phyloP scores from a whole-genome alignment of 208 protist species.

The Acanthamoeba castellanii region DNA sequence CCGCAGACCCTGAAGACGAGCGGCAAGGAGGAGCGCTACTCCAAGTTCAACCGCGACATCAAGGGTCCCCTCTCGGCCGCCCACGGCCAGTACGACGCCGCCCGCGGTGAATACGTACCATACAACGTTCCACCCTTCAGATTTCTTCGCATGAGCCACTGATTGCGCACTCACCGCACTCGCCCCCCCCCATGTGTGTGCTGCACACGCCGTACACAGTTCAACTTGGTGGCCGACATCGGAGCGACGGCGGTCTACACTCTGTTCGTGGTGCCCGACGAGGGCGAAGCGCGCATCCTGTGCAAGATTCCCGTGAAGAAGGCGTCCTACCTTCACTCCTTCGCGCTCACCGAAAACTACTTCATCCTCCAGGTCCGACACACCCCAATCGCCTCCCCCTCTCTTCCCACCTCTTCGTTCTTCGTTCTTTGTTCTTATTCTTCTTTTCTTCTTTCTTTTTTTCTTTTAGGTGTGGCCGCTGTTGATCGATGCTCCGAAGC shows the following conservation, averaged over 20 bases:
- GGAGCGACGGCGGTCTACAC: background rate
- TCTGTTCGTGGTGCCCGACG: background rate
- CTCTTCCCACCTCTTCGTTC: background rate
- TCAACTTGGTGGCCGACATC: background rate
- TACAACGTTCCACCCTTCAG: background rate
- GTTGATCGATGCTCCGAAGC: background rate
- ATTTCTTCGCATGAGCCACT: background rate
- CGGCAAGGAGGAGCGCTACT: background rate
- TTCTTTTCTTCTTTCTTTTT: background rate
- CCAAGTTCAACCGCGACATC: background rate
- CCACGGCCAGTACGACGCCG: slow-evolving; percentile 17
- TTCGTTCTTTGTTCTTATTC: background rate
- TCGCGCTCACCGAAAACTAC: background rate
- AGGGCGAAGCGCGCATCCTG: background rate
- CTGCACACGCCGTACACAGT: background rate
- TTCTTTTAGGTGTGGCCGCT: background rate
- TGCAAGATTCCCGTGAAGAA: background rate
- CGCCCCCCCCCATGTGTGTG: background rate
- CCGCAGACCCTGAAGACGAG: background rate
- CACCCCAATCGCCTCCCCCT: background rate
- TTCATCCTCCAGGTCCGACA: background rate
- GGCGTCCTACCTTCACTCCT: background rate
- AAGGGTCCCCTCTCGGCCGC: background rate
- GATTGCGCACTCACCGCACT: background rate
- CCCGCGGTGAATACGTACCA: background rate